phyloP scores from a whole-genome alignment of 345 rosid species.

The Euphorbia tirucalli region DNA sequence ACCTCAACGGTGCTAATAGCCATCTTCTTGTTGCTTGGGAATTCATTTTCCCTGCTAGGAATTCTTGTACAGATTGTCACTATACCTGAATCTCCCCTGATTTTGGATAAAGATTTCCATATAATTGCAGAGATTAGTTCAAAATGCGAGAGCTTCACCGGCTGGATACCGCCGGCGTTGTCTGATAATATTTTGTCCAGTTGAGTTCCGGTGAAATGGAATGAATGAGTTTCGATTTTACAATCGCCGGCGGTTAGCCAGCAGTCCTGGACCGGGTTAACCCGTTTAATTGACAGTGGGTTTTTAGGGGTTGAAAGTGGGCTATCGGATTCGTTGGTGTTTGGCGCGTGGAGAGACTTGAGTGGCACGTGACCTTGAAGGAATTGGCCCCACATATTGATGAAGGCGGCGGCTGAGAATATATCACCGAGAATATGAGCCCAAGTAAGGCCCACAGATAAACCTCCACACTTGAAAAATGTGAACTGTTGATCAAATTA shows the following conservation, averaged over 20 bases:
- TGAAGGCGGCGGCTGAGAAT: conserved; percentile 51
- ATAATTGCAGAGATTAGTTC: conserved; percentile 48
- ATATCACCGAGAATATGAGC: conserved; percentile 77
- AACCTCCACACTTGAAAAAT: conserved; percentile 64
- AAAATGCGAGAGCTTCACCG: conserved; percentile 18
- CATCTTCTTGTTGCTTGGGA: conserved; percentile 33
- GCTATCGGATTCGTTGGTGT: background rate
- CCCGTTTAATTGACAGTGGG: conserved; percentile 34
- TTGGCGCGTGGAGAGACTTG: conserved; percentile 21
- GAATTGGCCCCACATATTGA: conserved; percentile 44
- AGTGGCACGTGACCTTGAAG: conserved; percentile 30
- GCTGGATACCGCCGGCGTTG: background rate
- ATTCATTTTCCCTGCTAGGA: background rate
- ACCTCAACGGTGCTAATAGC: conserved; percentile 37
- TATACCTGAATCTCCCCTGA: conserved; percentile 30
- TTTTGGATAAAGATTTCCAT: conserved; percentile 49
- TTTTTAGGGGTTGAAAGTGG: background rate
- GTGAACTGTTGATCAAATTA: conserved; percentile 50
- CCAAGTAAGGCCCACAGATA: conserved; percentile 69
- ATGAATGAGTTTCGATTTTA: conserved; percentile 35
- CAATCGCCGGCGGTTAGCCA: conserved; percentile 40
- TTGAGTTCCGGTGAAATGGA: conserved; percentile 35
- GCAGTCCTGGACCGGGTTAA: conserved; percentile 48
- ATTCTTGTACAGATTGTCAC: conserved; percentile 40
- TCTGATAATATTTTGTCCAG: conserved; percentile 28